Percentiles rank a stretch among this genome's conserved stretches.
phyloP scores from a whole-genome alignment of 2,329 filamentous ascomycete species.

The Arachnomyces sp. region DNA sequence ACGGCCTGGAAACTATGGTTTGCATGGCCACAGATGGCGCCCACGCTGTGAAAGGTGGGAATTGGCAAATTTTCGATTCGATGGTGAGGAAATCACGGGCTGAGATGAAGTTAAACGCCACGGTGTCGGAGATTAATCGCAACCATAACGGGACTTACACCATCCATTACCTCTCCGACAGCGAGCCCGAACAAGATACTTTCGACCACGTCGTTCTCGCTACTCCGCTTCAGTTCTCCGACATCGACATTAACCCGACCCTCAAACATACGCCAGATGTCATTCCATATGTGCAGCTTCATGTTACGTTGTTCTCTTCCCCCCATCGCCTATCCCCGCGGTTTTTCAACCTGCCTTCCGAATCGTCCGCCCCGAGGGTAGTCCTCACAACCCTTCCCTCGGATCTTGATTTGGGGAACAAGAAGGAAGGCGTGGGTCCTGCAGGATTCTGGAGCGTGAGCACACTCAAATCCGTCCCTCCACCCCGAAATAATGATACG shows the following conservation, averaged over 20 bases:
- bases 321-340: constrained; percentile 60
- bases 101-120: constrained; percentile 55
- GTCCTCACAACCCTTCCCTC: constrained; percentile 74
- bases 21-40: constrained; percentile 85
- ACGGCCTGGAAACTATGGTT: constrained; percentile 84
- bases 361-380: constrained; percentile 53
- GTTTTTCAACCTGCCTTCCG: constrained; percentile 59
- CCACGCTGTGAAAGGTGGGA: constrained; percentile 70
- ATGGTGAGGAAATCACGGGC: constrained; percentile 64
- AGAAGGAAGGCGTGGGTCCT: constrained; percentile 54
- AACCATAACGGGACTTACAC: constrained; percentile 34
- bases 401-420: constrained; percentile 34
- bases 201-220: constrained; percentile 82
- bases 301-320: constrained; percentile 84
- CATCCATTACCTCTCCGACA: constrained; percentile 30
- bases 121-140: constrained; percentile 52
- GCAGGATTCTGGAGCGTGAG: constrained; percentile 82
- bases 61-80: constrained; percentile 85
- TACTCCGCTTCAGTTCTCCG: constrained; percentile 71
- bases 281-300: constrained; percentile 77
- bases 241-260: constrained; percentile 47
- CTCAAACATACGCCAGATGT: constrained; percentile 52
- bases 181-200: constrained; percentile 13
- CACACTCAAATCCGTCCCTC: constrained; percentile 56
- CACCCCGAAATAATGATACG: constrained; percentile 36